phyloP scores from a whole-genome alignment of 208 protist species.

The Trichomonas vaginalis region DNA sequence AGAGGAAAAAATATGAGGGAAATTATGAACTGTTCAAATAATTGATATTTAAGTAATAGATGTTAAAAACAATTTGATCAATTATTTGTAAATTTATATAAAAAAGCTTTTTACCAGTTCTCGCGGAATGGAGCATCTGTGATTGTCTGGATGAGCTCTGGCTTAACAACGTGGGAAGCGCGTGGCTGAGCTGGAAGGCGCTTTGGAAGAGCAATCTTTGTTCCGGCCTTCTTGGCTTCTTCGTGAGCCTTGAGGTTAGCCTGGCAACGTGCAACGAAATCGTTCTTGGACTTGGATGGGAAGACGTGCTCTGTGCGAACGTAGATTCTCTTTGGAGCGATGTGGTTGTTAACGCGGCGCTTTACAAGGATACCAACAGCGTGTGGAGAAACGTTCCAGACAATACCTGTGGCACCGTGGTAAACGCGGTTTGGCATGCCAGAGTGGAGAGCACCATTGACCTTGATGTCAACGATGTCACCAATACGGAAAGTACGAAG shows the following conservation, averaged over 20 bases:
- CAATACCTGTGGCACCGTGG: constrained; percentile 95
- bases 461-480: constrained; percentile 95
- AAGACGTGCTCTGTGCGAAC: constrained; percentile 96
- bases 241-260: constrained; percentile 26
- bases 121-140: neutral
- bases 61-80: no score
- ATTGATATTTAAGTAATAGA: no score
- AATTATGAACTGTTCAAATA: no score
- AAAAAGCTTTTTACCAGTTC: constrained; percentile 16
- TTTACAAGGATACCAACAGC: constrained; percentile 96
- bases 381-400: constrained; percentile 95
- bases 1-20: no score
- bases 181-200: neutral
- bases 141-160: neutral
- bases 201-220: neutral
- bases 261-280: constrained; percentile 52
- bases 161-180: neutral
- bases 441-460: constrained; percentile 79
- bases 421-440: constrained; percentile 99
- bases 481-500: constrained; percentile 84
- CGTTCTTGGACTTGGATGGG: constrained; percentile 58
- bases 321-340: constrained; percentile 95
- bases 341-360: constrained; percentile 85
- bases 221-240: neutral
- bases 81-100: no score